A percentile compares a stretch with the other conserved stretches of the same genome.
Conservation (phyloP, 208 protist species). For the Wallacemonas rigidus region DNA sequence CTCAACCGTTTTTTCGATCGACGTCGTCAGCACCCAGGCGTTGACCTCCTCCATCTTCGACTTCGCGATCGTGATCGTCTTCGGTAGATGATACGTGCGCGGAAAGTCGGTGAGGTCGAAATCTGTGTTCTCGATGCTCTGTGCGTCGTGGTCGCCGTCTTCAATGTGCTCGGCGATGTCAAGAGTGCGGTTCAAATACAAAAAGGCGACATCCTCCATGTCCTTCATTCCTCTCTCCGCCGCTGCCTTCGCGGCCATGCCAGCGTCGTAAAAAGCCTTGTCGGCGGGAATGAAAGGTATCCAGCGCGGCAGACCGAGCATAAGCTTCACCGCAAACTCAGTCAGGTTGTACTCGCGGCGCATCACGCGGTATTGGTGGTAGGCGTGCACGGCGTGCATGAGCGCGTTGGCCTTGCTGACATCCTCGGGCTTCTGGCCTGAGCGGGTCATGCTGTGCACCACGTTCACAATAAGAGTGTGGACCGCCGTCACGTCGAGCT, state of each 20-base stretch:
- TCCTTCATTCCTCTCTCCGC: conserved; percentile 17
- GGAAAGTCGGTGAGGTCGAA: conserved; percentile 92
- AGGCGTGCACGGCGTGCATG: conserved; percentile 80
- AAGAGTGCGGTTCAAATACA: conserved; percentile 96
- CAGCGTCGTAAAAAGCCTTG: conserved; percentile 97
- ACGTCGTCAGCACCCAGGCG: conserved; percentile 92
- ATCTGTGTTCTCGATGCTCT: conserved; percentile 88
- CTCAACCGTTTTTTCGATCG: conserved; percentile 78
- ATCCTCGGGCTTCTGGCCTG: conserved; percentile 84
- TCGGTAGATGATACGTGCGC: conserved; percentile 78
- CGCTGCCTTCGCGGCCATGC: conserved; percentile 84
- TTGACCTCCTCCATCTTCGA: conserved; percentile 82
- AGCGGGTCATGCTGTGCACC: conserved; percentile 67
- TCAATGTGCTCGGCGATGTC: conserved; percentile 95
- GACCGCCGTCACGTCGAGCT: conserved; percentile 55
- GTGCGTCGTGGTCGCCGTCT: conserved; percentile 77
- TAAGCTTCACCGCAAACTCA: conserved; percentile 84
- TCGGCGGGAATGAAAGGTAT: conserved; percentile 91
- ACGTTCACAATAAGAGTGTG: conserved; percentile 71
- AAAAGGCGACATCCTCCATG: conserved; percentile 85
- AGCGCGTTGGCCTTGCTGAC: conserved; percentile 70
- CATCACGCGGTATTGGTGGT: conserved; percentile 74
- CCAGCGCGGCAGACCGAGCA: conserved; percentile 92
- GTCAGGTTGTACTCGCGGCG: conserved; percentile 56
- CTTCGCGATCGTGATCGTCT: conserved; percentile 44